Evolutionary conservation across 2,329 filamentous ascomycete genomes (phyloP).

Genomic region (Emericellopsis atlantica): DNA sequence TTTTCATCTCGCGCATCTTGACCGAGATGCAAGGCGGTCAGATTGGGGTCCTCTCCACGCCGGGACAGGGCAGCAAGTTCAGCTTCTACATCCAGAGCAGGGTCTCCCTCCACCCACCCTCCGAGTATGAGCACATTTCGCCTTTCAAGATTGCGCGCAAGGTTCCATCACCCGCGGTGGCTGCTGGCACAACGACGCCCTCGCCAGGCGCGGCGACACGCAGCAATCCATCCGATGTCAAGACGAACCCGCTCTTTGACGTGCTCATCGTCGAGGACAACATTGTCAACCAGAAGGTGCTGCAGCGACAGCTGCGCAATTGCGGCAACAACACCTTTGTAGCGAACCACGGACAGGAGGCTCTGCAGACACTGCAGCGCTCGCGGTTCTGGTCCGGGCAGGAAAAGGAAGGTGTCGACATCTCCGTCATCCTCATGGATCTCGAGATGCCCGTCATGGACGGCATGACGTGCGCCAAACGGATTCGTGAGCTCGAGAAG

Average conservation of each 20-base stretch:
- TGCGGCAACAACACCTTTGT: slow-evolving; percentile 48
- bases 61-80: slow-evolving; percentile 60
- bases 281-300: slow-evolving; percentile 52
- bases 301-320: slow-evolving; percentile 48
- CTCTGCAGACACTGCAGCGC: slow-evolving; percentile 41
- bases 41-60: slow-evolving; percentile 57
- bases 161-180: slow-evolving; percentile 7
- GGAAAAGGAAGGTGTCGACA: slow-evolving; percentile 32
- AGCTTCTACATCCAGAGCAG: slow-evolving; percentile 64
- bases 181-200: background rate
- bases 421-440: slow-evolving; percentile 66
- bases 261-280: slow-evolving; percentile 59
- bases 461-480: slow-evolving; percentile 58
- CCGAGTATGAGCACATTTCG: slow-evolving; percentile 22
- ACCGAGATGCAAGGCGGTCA: slow-evolving; percentile 69
- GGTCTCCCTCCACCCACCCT: slow-evolving; percentile 31
- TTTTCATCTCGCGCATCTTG: slow-evolving; percentile 67
- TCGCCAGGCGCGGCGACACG: slow-evolving; percentile 4
- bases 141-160: slow-evolving; percentile 21
- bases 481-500: slow-evolving; percentile 55
- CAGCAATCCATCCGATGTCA: slow-evolving; percentile 5
- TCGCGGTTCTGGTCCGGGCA: slow-evolving; percentile 43
- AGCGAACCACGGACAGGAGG: slow-evolving; percentile 53
- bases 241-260: slow-evolving; percentile 25
- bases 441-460: slow-evolving; percentile 80